Evolutionary conservation across 306 rosid species (phyloP), one percentile per base, ranked within the genome.

Genomic region (Ormosia semicastrata): DNA sequence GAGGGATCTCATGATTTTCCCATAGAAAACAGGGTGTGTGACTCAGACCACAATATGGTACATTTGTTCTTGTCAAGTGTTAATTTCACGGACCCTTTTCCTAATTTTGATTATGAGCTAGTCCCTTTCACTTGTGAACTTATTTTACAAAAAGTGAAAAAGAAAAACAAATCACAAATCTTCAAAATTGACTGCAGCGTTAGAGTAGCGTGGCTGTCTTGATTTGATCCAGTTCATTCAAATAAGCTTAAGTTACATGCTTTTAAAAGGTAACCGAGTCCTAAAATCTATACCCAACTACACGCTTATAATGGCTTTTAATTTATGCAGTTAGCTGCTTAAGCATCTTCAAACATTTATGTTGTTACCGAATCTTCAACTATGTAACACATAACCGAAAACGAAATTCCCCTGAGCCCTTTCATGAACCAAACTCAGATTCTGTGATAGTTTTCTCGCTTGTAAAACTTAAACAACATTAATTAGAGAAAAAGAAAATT

Each of bases 281-380:
- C 64, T 37, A 75, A 63, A 62, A 29, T 63, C 67, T 41, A 29
- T 7, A 12, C 66, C 50, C 32, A 52, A 49, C 40, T 36, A 67
- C 39, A 64, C 52, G 3, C n/a, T 29, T 6, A 32, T 37, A 37
- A 73, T 36, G 8, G 18, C 49, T 37, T n/a, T 53, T 24, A 24
- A 24, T 24, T 40, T 64, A 14, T 1, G 15, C 13, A 9, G 69
- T 65, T 57, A 46, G 41, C 65, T 62, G 41, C 65, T 62, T 34
- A 71, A 68, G 66, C 82, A 49, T 60, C 66, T 58, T 24, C 15
- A 39, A 33, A 59, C 73, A 71, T 63, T 9, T 64, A 40, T 32
- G 71, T 32, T 41, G 8, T 32, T 53, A 41, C 10, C 1, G 29
- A 68, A 12, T 14, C 63, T 17, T 12, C 11, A 56, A 33, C 3